phyloP scores from a whole-genome alignment of 306 rosid species.

The Vachellia pachyceras region DNA sequence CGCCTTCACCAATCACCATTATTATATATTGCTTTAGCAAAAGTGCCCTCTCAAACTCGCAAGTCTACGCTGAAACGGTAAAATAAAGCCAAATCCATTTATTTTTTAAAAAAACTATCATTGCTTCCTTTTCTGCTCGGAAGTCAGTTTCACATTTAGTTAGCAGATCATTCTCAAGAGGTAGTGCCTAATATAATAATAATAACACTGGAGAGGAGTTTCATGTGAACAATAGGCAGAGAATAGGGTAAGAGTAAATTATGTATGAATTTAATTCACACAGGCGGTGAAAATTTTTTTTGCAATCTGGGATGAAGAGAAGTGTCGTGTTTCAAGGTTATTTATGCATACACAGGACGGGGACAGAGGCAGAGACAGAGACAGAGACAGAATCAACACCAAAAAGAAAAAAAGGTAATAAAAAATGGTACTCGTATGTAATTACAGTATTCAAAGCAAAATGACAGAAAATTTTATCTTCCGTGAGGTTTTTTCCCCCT shows the following conservation, averaged over 20 bases:
- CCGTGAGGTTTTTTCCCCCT: slow-evolving; percentile 30
- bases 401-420: slow-evolving; percentile 33
- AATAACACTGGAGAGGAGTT: neutral
- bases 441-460: slow-evolving; percentile 74
- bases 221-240: neutral
- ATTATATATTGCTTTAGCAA: neutral
- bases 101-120: neutral
- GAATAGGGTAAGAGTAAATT: slow-evolving; percentile 26
- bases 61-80: neutral
- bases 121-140: slow-evolving; percentile 18
- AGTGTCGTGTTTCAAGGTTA: slow-evolving; percentile 50
- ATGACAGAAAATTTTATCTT: slow-evolving; percentile 55
- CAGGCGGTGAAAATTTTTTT: slow-evolving; percentile 31
- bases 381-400: slow-evolving; percentile 45
- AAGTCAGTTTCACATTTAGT: slow-evolving; percentile 6
- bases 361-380: slow-evolving; percentile 45
- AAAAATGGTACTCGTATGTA: slow-evolving; percentile 50
- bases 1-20: neutral
- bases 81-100: slow-evolving; percentile 27
- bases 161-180: neutral
- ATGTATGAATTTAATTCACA: slow-evolving; percentile 51
- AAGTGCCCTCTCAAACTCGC: neutral
- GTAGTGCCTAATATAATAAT: neutral
- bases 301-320: slow-evolving; percentile 39
- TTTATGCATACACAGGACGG: slow-evolving; percentile 45